Conservation (phyloP, 208 protist genomes). For the Herpetomonas tarakana region DNA sequence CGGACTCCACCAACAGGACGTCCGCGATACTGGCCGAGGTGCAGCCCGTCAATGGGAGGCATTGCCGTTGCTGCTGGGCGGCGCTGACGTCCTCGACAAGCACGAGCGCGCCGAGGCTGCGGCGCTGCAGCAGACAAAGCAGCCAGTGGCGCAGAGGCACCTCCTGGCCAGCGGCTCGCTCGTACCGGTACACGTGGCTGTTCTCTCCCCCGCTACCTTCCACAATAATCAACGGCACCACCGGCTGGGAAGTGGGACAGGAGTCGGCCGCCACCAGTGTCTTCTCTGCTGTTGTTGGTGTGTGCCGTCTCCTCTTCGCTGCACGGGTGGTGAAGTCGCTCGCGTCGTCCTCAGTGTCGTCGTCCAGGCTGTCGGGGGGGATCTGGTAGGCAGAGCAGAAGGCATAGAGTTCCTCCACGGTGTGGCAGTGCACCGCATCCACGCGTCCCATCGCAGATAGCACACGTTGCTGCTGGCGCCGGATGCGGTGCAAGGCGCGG, state of each 20-base stretch:
- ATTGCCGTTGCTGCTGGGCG: neutral
- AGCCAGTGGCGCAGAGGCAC: conserved; percentile 50
- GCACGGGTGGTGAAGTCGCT: neutral
- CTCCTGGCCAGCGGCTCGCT: conserved; percentile 39
- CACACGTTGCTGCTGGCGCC: conserved; percentile 18
- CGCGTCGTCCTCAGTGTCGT: neutral
- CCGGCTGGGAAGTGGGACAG: neutral
- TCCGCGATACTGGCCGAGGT: neutral
- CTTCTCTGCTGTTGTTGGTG: too few relatives aligned
- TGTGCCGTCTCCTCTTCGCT: too few relatives aligned
- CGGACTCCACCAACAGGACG: neutral
- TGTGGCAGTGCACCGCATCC: conserved; percentile 46
- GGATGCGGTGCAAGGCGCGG: neutral
- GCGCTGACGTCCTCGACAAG: conserved; percentile 32
- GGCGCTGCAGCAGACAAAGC: conserved; percentile 54
- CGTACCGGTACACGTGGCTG: conserved; percentile 45
- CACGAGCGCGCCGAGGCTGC: conserved; percentile 55
- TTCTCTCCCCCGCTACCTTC: conserved; percentile 35
- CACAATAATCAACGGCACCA: conserved; percentile 54
- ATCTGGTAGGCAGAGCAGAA: conserved; percentile 8
- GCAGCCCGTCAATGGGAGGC: too few relatives aligned
- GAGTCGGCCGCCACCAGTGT: neutral
- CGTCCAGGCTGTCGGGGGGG: neutral
- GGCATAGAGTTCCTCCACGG: conserved; percentile 31
- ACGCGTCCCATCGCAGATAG: conserved; percentile 36